phyloP scores from a whole-genome alignment of 2,329 filamentous ascomycete genomes.

The Aotearoamyces nothofagi region DNA sequence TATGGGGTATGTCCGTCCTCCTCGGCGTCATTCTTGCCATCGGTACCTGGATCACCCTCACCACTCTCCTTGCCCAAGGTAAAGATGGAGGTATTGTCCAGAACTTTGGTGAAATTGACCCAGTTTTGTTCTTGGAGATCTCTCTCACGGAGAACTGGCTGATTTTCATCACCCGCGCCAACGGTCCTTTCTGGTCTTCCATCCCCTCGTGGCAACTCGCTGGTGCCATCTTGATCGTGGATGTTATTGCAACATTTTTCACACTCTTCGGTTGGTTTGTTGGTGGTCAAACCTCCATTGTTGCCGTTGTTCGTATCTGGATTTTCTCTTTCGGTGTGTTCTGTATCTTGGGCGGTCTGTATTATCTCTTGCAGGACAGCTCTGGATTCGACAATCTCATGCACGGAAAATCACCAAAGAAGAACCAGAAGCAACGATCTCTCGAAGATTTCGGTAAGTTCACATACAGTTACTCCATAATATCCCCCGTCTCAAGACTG shows the following conservation, averaged over 20 bases:
- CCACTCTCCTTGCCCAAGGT: constrained; percentile 59
- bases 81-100: constrained; percentile 73
- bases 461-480: constrained; percentile 1
- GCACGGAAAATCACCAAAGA: constrained; percentile 77
- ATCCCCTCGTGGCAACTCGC: constrained; percentile 74
- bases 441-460: constrained; percentile 79
- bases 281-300: constrained; percentile 54
- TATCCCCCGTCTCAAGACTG: constrained; percentile 1
- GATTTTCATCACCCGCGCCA: constrained; percentile 90
- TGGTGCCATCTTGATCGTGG: constrained; percentile 66
- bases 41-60: constrained; percentile 80
- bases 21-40: constrained; percentile 68
- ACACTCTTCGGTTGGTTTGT: constrained; percentile 75
- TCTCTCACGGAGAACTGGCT: constrained; percentile 90
- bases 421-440: constrained; percentile 67
- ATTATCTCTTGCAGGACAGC: constrained; percentile 72
- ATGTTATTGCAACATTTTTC: constrained; percentile 75
- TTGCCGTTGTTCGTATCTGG: constrained; percentile 79
- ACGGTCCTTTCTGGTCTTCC: constrained; percentile 84
- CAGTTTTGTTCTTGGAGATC: constrained; percentile 79
- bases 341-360: constrained; percentile 59
- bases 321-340: constrained; percentile 85
- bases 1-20: constrained; percentile 83
- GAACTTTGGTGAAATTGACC: constrained; percentile 71
- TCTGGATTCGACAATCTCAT: constrained; percentile 80